phyloP scores from a whole-genome alignment of 768 basidiomycete species.

The Rhodotorula toruloides region DNA sequence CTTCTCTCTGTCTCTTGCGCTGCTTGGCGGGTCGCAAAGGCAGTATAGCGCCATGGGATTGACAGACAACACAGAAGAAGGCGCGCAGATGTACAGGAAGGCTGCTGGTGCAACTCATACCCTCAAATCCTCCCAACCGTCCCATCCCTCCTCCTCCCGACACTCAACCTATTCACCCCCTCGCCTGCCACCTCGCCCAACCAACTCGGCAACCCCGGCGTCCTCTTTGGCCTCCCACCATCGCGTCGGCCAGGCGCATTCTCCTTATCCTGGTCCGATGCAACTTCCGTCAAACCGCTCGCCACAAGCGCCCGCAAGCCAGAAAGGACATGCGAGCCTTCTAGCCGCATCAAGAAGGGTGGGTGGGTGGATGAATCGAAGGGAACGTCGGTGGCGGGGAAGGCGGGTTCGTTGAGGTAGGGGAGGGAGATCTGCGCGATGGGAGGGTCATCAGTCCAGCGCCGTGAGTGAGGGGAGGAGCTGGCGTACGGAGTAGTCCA shows the following conservation, averaged over 20 bases:
- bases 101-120: too few species aligned
- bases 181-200: not conserved
- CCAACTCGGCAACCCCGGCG: not conserved
- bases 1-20: too few species aligned
- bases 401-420: not conserved
- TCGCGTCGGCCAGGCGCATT: too few species aligned
- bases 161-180: not conserved
- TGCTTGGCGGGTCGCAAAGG: too few species aligned
- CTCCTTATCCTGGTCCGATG: not conserved
- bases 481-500: constrained; percentile 17
- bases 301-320: constrained; percentile 5
- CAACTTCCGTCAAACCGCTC: not conserved
- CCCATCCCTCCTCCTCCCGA: constrained; percentile 1
- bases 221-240: too few species aligned
- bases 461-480: not conserved
- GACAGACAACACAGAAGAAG: not conserved
- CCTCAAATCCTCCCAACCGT: constrained; percentile 1
- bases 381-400: not conserved
- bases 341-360: constrained; percentile 10
- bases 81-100: too few species aligned
- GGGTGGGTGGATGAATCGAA: not conserved
- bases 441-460: not conserved
- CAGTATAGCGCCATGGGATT: too few species aligned
- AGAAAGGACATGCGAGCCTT: constrained; percentile 15
- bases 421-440: constrained; percentile 2